Conservation (phyloP, 306 rosid genomes). For the Albizia julibrissin region DNA sequence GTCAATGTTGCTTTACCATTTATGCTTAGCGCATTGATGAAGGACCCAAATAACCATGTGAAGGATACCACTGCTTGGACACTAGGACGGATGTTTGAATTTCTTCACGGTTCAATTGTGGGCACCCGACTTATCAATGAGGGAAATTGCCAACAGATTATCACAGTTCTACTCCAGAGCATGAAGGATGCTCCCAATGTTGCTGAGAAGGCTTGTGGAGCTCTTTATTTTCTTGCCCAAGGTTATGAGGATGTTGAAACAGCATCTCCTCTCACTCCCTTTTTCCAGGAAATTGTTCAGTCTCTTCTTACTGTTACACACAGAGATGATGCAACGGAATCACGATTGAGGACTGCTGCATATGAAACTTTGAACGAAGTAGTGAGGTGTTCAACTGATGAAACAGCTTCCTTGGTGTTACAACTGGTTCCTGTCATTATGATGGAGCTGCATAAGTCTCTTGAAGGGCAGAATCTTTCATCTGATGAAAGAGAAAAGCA, state of each 20-base stretch:
- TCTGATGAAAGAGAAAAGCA: constrained; percentile 84
- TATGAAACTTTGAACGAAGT: constrained; percentile 88
- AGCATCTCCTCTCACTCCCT: constrained; percentile 75
- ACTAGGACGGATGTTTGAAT: constrained; percentile 88
- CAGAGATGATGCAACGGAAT: constrained; percentile 86
- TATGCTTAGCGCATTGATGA: constrained; percentile 77
- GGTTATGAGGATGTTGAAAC: constrained; percentile 79
- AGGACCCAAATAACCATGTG: constrained; percentile 84
- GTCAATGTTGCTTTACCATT: constrained; percentile 73
- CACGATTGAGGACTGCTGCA: constrained; percentile 79
- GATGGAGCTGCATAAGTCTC: constrained; percentile 80
- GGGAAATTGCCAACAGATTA: constrained; percentile 76
- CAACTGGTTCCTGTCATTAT: constrained; percentile 76
- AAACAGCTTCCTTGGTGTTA: constrained; percentile 74
- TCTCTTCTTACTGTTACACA: constrained; percentile 78
- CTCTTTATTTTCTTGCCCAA: constrained; percentile 86
- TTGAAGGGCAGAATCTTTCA: constrained; percentile 75
- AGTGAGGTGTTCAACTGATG: constrained; percentile 85
- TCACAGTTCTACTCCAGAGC: constrained; percentile 87
- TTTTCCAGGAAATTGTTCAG: constrained; percentile 78
- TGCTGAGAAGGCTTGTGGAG: constrained; percentile 96
- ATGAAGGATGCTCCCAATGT: constrained; percentile 94
- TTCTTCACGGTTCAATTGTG: constrained; percentile 72
- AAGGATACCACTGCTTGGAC: constrained; percentile 98
- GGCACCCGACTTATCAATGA: constrained; percentile 79